Base-by-base conservation (phyloP, 495 filamentous ascomycete genomes). In the Hypomontagnella monticulosa region DNA sequence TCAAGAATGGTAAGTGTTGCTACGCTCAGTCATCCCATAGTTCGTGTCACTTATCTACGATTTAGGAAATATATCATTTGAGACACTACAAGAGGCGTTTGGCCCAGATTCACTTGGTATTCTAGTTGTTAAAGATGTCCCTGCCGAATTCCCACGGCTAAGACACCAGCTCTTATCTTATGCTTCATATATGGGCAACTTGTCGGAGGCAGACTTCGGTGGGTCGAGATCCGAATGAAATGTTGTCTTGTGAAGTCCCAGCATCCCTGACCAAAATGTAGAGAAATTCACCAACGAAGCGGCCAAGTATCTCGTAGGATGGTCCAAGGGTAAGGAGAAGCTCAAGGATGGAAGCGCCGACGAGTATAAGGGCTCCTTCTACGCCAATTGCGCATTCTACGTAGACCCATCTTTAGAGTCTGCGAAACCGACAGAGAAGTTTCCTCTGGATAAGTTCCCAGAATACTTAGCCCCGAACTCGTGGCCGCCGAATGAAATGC, bases 331-430 rank as follows among this genome's bases (percentile, higher is more conserved):
- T 53, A 97, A 96, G 77, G 94, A 97, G 77, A 95, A 91, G n/a
- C 87, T 98, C 47, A 91, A 91, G 65, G 88, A 90, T 71, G 92
- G 93, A 61, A 88, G 89, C 58, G 91, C 93, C 66, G 95, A 99
- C 70, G 97, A 90, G 4, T 84, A 91, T 9, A 99, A 99, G 79
- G 95, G 95, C 53, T 96, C 92, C 14, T 99, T 91, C 82, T 99
- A 98, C 74, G 89, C 93, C 73, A 97, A 98, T 78, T 97, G 93
- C 76, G 91, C 91, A 50, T 97, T 97, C 81, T 94, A 95, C 74
- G 86, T 93, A 48, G 84, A 91, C 62, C 81, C 86, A 1, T 57
- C 69, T 1, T 79, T 92, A 4, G 79, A 87, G 9, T 85, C 84
- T 46, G 87, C 88, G 5, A 83, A 71, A 16, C 83, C 82, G 2